Conservation (phyloP, 345 rosid genomes). For the Euphorbia pulcherrima region DNA sequence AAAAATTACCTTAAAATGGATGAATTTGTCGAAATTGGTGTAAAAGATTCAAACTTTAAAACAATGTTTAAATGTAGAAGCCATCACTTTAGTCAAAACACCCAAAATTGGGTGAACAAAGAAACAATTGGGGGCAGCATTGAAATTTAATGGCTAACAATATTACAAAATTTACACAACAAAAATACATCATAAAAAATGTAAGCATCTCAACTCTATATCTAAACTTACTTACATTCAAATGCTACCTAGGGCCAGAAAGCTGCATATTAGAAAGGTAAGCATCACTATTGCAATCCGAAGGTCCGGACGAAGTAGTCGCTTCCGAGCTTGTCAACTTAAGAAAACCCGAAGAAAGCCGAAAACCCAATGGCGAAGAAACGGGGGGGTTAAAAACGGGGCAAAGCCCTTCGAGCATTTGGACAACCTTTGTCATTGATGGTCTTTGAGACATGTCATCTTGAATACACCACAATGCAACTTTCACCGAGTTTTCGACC, state of each 20-base stretch:
- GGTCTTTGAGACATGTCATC: conserved; percentile 83
- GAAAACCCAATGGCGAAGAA: conserved; percentile 57
- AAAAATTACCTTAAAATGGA: too few species aligned
- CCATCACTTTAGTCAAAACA: not conserved
- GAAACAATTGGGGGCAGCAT: not conserved
- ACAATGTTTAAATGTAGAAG: not conserved
- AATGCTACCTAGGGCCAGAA: conserved; percentile 84
- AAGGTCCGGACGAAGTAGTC: conserved; percentile 70
- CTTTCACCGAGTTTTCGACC: conserved; percentile 50
- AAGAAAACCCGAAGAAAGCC: conserved; percentile 44
- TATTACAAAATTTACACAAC: conserved; percentile 25
- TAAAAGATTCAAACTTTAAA: too few species aligned
- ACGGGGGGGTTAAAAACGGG: conserved; percentile 57
- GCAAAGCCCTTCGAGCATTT: conserved; percentile 89
- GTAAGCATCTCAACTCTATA: conserved; percentile 2
- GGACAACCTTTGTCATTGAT: conserved; percentile 78
- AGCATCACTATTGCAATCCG: conserved; percentile 65
- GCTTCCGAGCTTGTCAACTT: conserved; percentile 55
- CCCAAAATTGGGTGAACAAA: not conserved
- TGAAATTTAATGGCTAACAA: not conserved
- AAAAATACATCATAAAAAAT: not conserved
- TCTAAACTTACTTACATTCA: not conserved
- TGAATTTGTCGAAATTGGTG: too few species aligned
- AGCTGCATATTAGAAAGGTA: conserved; percentile 71
- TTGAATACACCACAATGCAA: conserved; percentile 91